Evolutionary conservation across 257 asterid species (phyloP), one percentile per base, ranked within the genome.

Genomic region (Primulina eburnea): DNA sequence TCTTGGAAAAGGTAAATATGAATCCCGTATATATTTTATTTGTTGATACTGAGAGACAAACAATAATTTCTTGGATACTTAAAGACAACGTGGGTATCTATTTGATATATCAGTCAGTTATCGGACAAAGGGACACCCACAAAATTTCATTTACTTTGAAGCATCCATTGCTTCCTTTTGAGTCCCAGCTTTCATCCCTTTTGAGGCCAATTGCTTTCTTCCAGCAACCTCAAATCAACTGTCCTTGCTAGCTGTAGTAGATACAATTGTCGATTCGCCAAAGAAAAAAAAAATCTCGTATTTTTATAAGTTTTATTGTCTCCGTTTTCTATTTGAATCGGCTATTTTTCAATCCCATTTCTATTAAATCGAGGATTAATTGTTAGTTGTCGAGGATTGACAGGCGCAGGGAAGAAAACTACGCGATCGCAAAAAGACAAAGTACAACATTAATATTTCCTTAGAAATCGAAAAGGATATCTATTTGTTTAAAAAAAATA

Each of bases 31-130:
- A 24, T 24, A 24, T 24, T 24, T 30, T 79, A 71, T 73, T 76
- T 33, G 57, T 43, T 50, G 90, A 89, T 89, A 86, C 96, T 80
- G n/a, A 55, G n/a, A 55, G 92, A 90, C 98, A 92, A 88, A 85
- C 95, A 78, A 79, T 83, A 90, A 71, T 84, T 73, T 78, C 75
- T 77, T 81, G 71, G 67, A 52, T 78, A 74, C 89, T 82, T 73
- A 64, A 84, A 64, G 96, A 92, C 97, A 90, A 84, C 67, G 43
- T 77, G 86, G 89, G 90, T 59, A 83, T 87, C 26, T 24, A 24
- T 24, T 1, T 37, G 43, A 52, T 35, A 50, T 66, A 72, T 63
- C 26, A 67, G 40, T 63, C 26, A 67, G 40, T 61, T 77, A 80
- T 77, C 79, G 76, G 86, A 89, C 95, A 83, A 87, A 81, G 12